Conservation (phyloP, 2,329 filamentous ascomycete species). For the Eutypella sp. region DNA sequence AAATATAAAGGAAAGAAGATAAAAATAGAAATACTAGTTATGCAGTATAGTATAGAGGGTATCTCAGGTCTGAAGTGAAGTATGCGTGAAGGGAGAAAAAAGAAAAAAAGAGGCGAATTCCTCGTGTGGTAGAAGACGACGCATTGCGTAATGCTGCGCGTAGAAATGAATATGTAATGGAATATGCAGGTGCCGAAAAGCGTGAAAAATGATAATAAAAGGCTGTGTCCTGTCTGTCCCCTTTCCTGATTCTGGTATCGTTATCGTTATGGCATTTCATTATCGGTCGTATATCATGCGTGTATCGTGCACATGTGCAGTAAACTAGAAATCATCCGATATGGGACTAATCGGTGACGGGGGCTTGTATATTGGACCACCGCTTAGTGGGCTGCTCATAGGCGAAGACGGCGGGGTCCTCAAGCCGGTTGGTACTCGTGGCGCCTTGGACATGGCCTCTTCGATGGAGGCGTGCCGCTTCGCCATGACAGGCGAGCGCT, state of each 20-base stretch:
- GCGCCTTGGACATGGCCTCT: slow-evolving; percentile 38
- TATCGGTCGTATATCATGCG: not conserved
- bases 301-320: too few species aligned
- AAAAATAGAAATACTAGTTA: too few species aligned
- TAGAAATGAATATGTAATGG: too few species aligned
- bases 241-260: not conserved
- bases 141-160: too few species aligned
- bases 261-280: not conserved
- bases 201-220: not conserved
- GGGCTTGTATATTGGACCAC: slow-evolving; percentile 14
- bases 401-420: slow-evolving; percentile 28
- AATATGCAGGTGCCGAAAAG: not conserved
- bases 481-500: slow-evolving; percentile 55
- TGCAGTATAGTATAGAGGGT: not conserved
- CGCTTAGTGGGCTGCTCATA: slow-evolving; percentile 4
- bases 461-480: slow-evolving; percentile 60
- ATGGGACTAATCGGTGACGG: slow-evolving; percentile 12
- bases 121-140: too few species aligned
- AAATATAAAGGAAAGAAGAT: slow-evolving; percentile 6
- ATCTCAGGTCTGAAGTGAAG: slow-evolving; percentile 1
- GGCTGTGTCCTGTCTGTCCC: not conserved
- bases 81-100: too few species aligned
- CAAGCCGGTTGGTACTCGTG: slow-evolving; percentile 33
- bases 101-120: too few species aligned
- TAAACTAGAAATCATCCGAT: too few species aligned